These are phyloP conservation scores for Colletotrichum phormii DNA, from an alignment of 2,329 filamentous ascomycete genomes.

Conservation along the genomic window DNA sequence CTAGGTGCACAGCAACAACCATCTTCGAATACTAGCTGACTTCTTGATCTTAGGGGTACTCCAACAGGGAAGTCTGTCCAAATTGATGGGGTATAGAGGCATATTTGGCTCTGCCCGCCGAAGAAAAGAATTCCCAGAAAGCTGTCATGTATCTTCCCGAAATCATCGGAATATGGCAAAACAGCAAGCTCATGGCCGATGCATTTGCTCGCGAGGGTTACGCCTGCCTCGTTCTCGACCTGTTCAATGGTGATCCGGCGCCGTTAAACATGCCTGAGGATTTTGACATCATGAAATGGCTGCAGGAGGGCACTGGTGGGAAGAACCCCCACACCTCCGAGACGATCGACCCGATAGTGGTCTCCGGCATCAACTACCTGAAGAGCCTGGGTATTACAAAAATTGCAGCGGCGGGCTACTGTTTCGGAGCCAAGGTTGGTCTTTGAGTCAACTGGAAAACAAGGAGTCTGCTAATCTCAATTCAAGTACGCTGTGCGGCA, in stretches of 20 bases:
- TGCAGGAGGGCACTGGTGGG: not conserved
- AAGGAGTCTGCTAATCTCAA: not conserved
- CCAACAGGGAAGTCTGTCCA: not conserved
- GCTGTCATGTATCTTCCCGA: not conserved
- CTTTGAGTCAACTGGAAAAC: not conserved
- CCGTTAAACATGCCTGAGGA: not conserved
- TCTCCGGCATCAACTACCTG: not conserved
- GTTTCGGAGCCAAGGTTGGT: not conserved
- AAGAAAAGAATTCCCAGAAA: not conserved
- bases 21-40: not conserved
- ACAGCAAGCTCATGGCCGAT: conserved; percentile 14
- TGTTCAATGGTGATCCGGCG: not conserved
- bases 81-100: not conserved
- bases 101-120: not conserved
- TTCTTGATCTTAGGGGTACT: not conserved
- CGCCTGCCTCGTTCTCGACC: not conserved
- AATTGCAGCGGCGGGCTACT: not conserved
- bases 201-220: not conserved
- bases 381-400: not conserved
- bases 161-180: conserved; percentile 7
- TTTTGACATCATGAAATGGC: not conserved
- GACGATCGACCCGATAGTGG: not conserved
- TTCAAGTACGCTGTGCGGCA: not conserved
- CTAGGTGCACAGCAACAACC: not conserved
- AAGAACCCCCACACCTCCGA: not conserved